Base-by-base conservation (phyloP, 2,329 filamentous ascomycete genomes). In the Blastomyces emzantsi region DNA sequence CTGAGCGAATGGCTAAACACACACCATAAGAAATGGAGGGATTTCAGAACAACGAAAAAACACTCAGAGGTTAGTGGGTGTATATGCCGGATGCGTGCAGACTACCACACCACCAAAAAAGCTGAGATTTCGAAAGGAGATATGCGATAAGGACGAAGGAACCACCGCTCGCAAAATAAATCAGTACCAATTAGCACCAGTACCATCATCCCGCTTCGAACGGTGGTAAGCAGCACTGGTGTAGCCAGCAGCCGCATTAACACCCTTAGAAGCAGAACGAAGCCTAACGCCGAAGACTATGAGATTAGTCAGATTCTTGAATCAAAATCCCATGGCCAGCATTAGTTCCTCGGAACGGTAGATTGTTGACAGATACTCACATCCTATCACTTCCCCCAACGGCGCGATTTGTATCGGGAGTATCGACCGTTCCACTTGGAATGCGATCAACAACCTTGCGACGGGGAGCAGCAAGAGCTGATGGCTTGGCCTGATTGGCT, bases 321-420 rank as follows among this genome's bases (percentile, higher is more conserved):
- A 85, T 84, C 84, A 78, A 81, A 80, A 82, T 81, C 83, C 89
- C 85, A 83, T 83, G 86, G 84, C 84, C 83, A 33, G 87, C 86
- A 41, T 49, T 84, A 87, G 85, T 82, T 83, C 91, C 89, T 87
- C 90, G 85, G 86, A 89, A 87, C 85, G 81, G 77, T 81, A 76
- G 81, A 81, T 33, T 83, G 80, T 60, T 82, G 79, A 36, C 83
- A 85, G 82, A 83, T 81, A 95, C 92, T 96, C 90, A 96, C 92
- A 96, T 96, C 90, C 91, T 88, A 82, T 91, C 89, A 83, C 87
- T 90, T 80, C 87, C 87, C 77, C 87, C 88, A 74, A 89, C 85
- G 79, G 86, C 87, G 79, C 87, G 86, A 82, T 83, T 87, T 78
- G 87, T 87, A 74, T 90, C 87, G 70, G 86, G 85, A 76, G 85